Evolutionary conservation across 2,329 filamentous ascomycete species (phyloP), one percentile per base, ranked within the genome.

Genomic region (Domatiomyces globalis): DNA sequence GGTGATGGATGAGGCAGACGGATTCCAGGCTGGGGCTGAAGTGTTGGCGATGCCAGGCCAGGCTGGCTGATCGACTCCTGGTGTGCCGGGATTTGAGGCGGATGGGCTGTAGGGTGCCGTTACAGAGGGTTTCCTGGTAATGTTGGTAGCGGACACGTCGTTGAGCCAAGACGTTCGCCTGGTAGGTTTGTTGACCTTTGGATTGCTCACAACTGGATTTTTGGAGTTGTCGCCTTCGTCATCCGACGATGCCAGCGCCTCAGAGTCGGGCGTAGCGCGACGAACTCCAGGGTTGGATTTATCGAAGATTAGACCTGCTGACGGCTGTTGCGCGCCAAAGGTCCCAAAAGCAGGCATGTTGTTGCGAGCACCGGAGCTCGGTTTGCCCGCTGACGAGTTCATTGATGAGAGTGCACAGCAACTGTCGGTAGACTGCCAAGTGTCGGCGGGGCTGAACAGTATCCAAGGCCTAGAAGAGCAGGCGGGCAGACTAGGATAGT

Each of bases 241-340:
- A 66, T 96, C 92, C 10, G 89, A 95, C 59, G 90, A 96, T 49
- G 85, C 88, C 54, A 96, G 73, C 49, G 87, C 90, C 65, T 96
- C 90, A 2, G 89, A 95, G 65, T 96, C 92, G 19, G 90, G 90
- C 1, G 90, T 95, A 6, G 87, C 88, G 50, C 85, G 84, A 61
- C 89, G 80, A 51, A 82, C 77, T 51, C 73, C 72, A 33, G 73
- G 66, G 62, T 85, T 84, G 48, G 84, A 74, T 66, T 88, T 92
- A 48, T 90, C 86, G 33, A 87, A 74, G 46, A 86, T 70, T 42
- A 83, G 71, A 42, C 80, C 79, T 53, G 84, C 80, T 36, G 80
- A 79, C 54, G 83, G 80, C 48, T 60, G 57, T 33, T 58, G 54
- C 9, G 49, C 46, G 45, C 53, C 54, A 49, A 58, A 61, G 29